These are phyloP conservation scores for Zygotorulaspora florentina DNA, from an alignment of 805 yeast genomes.

Conservation along the genomic window DNA sequence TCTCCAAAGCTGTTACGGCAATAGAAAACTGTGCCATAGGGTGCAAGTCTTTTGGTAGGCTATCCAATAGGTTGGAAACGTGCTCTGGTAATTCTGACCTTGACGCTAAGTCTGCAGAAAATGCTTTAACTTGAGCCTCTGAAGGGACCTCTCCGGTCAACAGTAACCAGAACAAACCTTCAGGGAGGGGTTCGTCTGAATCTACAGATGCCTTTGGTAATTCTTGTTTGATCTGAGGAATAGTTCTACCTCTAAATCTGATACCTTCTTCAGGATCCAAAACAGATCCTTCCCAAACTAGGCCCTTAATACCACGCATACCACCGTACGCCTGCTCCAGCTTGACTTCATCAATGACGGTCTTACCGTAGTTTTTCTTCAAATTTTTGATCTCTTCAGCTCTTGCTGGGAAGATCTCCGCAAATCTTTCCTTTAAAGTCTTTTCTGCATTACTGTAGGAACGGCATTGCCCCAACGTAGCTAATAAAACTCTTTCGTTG, in stretches of 20 bases:
- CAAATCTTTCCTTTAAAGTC: slow-evolving; percentile 92
- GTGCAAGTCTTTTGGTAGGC: slow-evolving; percentile 70
- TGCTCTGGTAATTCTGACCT: slow-evolving; percentile 75
- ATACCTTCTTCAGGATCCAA: slow-evolving; percentile 83
- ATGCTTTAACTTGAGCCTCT: slow-evolving; percentile 61
- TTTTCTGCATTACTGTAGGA: slow-evolving; percentile 30
- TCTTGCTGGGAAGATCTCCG: slow-evolving; percentile 85
- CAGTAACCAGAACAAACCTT: slow-evolving; percentile 76
- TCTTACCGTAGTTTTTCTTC: slow-evolving; percentile 83
- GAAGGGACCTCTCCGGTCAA: slow-evolving; percentile 83
- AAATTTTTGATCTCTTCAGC: slow-evolving; percentile 79
- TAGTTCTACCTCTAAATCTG: slow-evolving; percentile 79
- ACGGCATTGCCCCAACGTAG: slow-evolving; percentile 4
- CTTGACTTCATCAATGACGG: slow-evolving; percentile 64
- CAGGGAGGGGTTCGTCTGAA: slow-evolving; percentile 70
- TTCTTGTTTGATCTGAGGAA: slow-evolving; percentile 69
- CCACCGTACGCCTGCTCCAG: slow-evolving; percentile 87
- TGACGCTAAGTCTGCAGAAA: slow-evolving; percentile 73
- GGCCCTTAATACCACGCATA: slow-evolving; percentile 82
- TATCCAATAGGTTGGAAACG: slow-evolving; percentile 66
- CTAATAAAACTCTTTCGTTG: slow-evolving; percentile 1
- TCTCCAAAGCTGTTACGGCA: slow-evolving; percentile 76
- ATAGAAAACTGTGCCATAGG: slow-evolving; percentile 90
- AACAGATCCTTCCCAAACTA: slow-evolving; percentile 87
- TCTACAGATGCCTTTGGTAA: slow-evolving; percentile 67